Evolutionary conservation across 208 protist genomes (phyloP).

Genomic region (Wallacemonas collosoma): DNA sequence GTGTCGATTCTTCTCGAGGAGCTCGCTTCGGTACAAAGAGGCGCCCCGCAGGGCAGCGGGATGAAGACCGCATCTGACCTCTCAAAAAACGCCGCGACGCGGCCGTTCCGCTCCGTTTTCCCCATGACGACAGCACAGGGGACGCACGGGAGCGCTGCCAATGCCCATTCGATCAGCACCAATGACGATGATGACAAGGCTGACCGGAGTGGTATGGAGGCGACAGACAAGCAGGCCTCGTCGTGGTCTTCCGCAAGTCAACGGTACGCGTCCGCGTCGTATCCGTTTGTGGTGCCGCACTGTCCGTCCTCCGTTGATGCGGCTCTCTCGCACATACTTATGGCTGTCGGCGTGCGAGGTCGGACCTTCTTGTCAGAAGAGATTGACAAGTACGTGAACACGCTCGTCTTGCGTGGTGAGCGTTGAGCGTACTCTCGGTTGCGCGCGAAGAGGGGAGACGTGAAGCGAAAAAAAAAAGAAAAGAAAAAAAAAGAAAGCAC

Average conservation of each 20-base stretch:
- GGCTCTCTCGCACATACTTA: conserved; percentile 6
- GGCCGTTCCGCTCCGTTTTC: too few relatives aligned
- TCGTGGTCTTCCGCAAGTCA: neutral
- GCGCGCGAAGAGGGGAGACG: too few relatives aligned
- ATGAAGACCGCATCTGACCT: too few relatives aligned
- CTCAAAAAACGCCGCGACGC: too few relatives aligned
- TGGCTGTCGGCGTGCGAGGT: conserved; percentile 13
- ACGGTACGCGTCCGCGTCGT: neutral
- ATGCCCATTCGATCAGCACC: too few relatives aligned
- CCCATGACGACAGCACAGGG: too few relatives aligned
- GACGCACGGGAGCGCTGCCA: too few relatives aligned
- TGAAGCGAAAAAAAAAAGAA: conserved; percentile 1
- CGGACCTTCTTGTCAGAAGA: conserved; percentile 11
- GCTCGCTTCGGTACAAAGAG: neutral
- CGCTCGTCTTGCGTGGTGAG: conserved; percentile 5
- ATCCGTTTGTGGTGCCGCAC: conserved; percentile 12
- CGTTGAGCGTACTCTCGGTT: neutral
- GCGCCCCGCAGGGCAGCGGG: neutral
- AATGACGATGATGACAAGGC: too few relatives aligned
- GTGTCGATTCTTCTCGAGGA: neutral
- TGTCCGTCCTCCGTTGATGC: conserved; percentile 5
- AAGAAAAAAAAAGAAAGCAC: conserved; percentile 8
- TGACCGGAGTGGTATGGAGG: too few relatives aligned
- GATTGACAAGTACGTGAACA: conserved; percentile 2
- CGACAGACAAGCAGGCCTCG: too few relatives aligned